Conservation (phyloP, 2,329 filamentous ascomycete genomes). For the Teratosphaeria nubilosa region DNA sequence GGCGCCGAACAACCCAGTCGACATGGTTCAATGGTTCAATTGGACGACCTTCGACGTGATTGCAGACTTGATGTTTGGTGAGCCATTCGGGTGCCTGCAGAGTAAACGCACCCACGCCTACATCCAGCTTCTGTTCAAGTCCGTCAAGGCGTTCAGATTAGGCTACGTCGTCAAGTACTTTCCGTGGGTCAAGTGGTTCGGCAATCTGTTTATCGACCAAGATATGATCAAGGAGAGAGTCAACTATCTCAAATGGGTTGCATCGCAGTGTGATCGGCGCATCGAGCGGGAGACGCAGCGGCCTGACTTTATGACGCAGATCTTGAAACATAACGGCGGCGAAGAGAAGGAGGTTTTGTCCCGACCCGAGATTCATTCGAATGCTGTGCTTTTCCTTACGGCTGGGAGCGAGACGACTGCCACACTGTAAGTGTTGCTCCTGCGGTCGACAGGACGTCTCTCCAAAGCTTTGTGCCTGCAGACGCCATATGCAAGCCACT, state of each 20-base stretch:
- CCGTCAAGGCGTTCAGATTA: conserved; percentile 19
- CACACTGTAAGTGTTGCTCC: not conserved
- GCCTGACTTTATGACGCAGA: conserved; percentile 40
- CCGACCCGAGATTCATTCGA: conserved; percentile 24
- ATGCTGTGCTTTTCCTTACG: conserved; percentile 51
- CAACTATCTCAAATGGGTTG: conserved; percentile 17
- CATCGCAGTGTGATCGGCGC: conserved; percentile 16
- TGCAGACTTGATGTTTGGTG: conserved; percentile 15
- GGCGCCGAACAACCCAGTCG: conserved; percentile 6
- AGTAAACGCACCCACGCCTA: conserved; percentile 17
- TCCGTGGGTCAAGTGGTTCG: conserved; percentile 14
- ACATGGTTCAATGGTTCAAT: conserved; percentile 26
- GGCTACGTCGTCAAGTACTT: conserved; percentile 18
- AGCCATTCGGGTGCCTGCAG: conserved; percentile 21
- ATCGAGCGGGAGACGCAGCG: conserved; percentile 21
- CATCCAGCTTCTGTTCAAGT: conserved; percentile 15
- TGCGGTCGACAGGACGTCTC: not conserved
- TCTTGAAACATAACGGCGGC: conserved; percentile 33
- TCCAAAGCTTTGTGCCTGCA: not conserved
- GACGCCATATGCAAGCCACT: not conserved
- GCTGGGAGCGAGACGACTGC: conserved; percentile 46
- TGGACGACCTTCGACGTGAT: conserved; percentile 30
- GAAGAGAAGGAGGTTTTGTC: conserved; percentile 12
- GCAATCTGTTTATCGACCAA: conserved; percentile 12
- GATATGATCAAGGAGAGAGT: conserved; percentile 10